A percentile compares a stretch with the other conserved stretches of the same genome.
Conservation (phyloP, 1,284 basidiomycete genomes). For the Paramarasmius palmivorus region DNA sequence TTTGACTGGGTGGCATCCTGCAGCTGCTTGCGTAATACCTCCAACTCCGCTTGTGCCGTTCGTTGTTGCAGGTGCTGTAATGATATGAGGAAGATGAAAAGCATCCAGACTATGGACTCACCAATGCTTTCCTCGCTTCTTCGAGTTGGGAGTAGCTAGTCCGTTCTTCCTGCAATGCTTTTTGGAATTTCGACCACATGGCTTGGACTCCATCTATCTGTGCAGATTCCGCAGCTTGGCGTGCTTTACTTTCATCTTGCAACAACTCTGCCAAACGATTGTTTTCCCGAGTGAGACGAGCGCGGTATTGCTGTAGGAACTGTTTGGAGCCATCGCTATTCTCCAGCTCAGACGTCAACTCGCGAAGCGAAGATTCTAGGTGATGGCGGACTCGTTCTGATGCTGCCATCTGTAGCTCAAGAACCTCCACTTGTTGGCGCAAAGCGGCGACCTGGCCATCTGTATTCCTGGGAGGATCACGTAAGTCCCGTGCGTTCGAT, state of each 20-base stretch:
- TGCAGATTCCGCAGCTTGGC: slow-evolving; percentile 56
- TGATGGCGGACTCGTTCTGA: slow-evolving; percentile 69
- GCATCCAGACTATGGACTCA: slow-evolving; percentile 28
- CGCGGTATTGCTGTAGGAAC: slow-evolving; percentile 59
- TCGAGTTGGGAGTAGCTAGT: slow-evolving; percentile 65
- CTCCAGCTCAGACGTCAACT: slow-evolving; percentile 65
- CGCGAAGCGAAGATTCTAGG: slow-evolving; percentile 60
- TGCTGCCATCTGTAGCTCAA: slow-evolving; percentile 71
- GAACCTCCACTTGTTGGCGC: slow-evolving; percentile 64
- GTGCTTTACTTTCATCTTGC: slow-evolving; percentile 66
- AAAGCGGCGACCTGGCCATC: slow-evolving; percentile 55
- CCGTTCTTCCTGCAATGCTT: slow-evolving; percentile 58
- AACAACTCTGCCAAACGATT: slow-evolving; percentile 53
- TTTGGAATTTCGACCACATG: slow-evolving; percentile 72
- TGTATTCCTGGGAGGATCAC: slow-evolving; percentile 28
- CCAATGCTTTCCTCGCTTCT: slow-evolving; percentile 72
- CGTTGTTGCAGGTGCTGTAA: slow-evolving; percentile 74
- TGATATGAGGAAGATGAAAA: slow-evolving; percentile 9
- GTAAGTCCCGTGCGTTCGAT: slow-evolving; percentile 35
- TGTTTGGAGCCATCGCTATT: slow-evolving; percentile 67
- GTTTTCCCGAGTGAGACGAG: slow-evolving; percentile 62
- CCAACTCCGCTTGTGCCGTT: slow-evolving; percentile 63
- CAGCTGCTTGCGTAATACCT: slow-evolving; percentile 60
- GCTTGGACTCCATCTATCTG: slow-evolving; percentile 66
- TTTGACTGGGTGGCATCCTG: slow-evolving; percentile 57